Percentiles rank a stretch among this genome's conserved stretches.
Conservation (phyloP, 2,329 filamentous ascomycete species). For the Blastomyces silverae region DNA sequence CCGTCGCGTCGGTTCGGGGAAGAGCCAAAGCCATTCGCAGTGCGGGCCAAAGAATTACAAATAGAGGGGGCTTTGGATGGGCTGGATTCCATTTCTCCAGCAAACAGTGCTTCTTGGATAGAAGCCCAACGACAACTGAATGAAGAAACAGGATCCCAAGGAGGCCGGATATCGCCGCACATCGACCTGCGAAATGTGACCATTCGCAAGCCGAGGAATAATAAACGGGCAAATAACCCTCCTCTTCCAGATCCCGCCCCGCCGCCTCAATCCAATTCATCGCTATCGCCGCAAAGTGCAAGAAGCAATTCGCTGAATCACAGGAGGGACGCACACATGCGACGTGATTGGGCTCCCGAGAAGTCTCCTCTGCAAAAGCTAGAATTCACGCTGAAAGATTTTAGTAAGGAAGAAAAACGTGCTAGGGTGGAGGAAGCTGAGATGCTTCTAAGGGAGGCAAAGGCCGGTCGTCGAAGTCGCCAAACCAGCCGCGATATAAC, state of each 20-base stretch:
- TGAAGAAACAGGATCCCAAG: slow-evolving; percentile 2
- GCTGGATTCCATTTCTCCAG: slow-evolving; percentile 4
- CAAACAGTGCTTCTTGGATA: slow-evolving; percentile 10
- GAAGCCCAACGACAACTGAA: slow-evolving; percentile 11
- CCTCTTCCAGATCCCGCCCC: slow-evolving; percentile 6
- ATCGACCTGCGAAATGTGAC: slow-evolving; percentile 11
- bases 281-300: slow-evolving; percentile 17
- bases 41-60: slow-evolving; percentile 19
- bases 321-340: slow-evolving; percentile 23
- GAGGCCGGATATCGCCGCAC: slow-evolving; percentile 1
- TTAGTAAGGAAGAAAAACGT: slow-evolving; percentile 93
- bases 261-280: slow-evolving; percentile 8
- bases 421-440: slow-evolving; percentile 79
- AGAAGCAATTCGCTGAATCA: slow-evolving; percentile 26
- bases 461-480: slow-evolving; percentile 16
- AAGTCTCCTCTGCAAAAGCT: slow-evolving; percentile 89
- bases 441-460: slow-evolving; percentile 56
- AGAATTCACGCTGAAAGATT: slow-evolving; percentile 81
- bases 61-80: not conserved
- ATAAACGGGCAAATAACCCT: slow-evolving; percentile 16
- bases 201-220: slow-evolving; percentile 14
- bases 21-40: slow-evolving; percentile 26
- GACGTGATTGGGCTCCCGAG: slow-evolving; percentile 61
- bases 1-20: slow-evolving; percentile 21
- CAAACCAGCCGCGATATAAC: slow-evolving; percentile 17